These are phyloP conservation scores for Eragrostis nindensis DNA, from an alignment of 176 grass and related monocot genomes.

Conservation along the genomic window DNA sequence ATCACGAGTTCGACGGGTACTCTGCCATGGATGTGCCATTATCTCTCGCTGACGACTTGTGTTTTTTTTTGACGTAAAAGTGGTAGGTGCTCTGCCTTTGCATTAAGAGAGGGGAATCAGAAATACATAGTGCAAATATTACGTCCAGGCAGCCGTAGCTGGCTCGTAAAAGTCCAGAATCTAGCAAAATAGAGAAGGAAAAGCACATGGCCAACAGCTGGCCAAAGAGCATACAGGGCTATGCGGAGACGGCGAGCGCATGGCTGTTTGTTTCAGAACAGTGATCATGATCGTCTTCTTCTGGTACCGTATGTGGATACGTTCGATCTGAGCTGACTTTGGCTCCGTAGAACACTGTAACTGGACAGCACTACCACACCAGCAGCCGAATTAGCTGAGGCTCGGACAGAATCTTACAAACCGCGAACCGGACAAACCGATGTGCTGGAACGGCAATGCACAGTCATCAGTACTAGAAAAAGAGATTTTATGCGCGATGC, in stretches of 20 bases:
- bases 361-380: not conserved
- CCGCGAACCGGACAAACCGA: not conserved
- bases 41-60: not conserved
- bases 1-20: not conserved
- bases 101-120: too few relatives aligned
- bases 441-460: not conserved
- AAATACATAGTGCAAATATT: too few relatives aligned
- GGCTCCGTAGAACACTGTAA: not conserved
- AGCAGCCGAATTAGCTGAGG: not conserved
- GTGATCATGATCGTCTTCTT: too few relatives aligned
- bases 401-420: not conserved
- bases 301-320: too few relatives aligned
- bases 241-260: too few relatives aligned
- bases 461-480: not conserved
- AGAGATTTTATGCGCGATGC: not conserved
- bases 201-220: too few relatives aligned
- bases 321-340: not conserved
- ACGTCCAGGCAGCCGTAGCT: too few relatives aligned
- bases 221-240: too few relatives aligned
- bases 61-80: too few relatives aligned
- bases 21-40: not conserved
- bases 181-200: too few relatives aligned
- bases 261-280: not conserved
- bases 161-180: too few relatives aligned
- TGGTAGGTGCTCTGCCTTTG: too few relatives aligned